Evolutionary conservation across 805 yeast genomes (phyloP), one percentile per base, ranked within the genome.

Genomic region (Brettanomyces anomalus): DNA sequence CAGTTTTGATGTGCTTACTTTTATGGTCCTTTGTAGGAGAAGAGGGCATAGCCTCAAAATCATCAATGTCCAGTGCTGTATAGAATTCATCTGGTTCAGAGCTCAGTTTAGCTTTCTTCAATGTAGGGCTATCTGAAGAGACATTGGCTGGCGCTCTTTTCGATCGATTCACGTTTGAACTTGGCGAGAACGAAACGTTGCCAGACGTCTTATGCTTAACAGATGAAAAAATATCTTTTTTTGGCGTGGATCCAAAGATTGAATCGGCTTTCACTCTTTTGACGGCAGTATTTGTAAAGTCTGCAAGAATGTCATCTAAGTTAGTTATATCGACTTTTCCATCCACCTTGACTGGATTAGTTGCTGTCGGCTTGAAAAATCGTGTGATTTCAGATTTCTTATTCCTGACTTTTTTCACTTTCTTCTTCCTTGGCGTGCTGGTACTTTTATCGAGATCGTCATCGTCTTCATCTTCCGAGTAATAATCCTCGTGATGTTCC

Each of bases 241-340:
- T 50, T 20, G 49, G 44, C 7, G 44, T 33, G 17, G 41, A 39
- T 5, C 50, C 40, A 24, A 49, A 51, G 16, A 50, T 44, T 8
- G 58, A 53, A n/a, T 57, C 57, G 11, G 49, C 40, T 36, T 46
- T 51, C 17, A 46, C 32, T 4, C 43, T 36, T 7, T 51, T 37
- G 4, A 53, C 47, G 1, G 65, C 58, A 17, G 57, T 46, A 5
- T 51, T 43, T 15, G 66, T 68, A 37, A 76, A 73, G 43, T 77
- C 87, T 46, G 74, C 76, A 39, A 84, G 66, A 43, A 84, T 77
- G 54, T 82, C 89, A 56, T 82, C 89, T 46, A 87, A 46, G 72
- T 76, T 40, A 73, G 41, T 41, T 4, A 52, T 72, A 35, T 70
- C 71, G 2, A 69, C 65, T 42, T 74, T 71, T 42, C 63, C 65